A percentile compares a stretch with the other conserved stretches of the same genome.
Conservation (phyloP, 2,329 filamentous ascomycete genomes). For the Graphilbum ipis-grandicollis region DNA sequence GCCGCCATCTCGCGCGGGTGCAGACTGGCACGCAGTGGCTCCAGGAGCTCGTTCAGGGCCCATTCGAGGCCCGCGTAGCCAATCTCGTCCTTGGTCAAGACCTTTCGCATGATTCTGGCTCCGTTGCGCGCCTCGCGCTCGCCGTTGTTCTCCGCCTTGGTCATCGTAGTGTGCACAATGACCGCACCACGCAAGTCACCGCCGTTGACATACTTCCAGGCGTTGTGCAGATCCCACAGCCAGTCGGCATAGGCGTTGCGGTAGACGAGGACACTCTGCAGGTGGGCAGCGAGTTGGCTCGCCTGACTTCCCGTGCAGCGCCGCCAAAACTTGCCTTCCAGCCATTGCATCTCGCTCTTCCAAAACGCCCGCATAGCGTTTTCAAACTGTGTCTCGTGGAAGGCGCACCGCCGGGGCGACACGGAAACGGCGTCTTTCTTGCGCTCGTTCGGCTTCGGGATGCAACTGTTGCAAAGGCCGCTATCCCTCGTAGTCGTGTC, state of each 20-base stretch:
- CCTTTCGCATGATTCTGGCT: background rate
- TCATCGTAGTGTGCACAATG: background rate
- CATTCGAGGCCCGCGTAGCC: constrained; percentile 3
- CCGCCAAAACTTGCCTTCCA: background rate
- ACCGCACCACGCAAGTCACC: background rate
- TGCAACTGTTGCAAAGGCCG: too few species aligned
- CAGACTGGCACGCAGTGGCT: constrained; percentile 3
- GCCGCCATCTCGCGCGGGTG: constrained; percentile 7
- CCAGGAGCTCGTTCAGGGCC: constrained; percentile 4
- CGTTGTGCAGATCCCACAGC: constrained; percentile 5
- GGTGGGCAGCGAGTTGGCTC: too few species aligned
- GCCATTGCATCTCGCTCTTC: constrained; percentile 7
- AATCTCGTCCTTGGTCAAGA: background rate
- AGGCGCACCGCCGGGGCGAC: constrained; percentile 4
- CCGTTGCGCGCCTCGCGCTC: background rate
- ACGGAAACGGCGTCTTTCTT: too few species aligned
- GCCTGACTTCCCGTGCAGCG: background rate
- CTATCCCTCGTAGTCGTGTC: too few species aligned
- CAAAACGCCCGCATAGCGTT: constrained; percentile 1
- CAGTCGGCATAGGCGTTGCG: constrained; percentile 1
- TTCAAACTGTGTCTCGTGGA: constrained; percentile 5
- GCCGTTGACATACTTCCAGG: constrained; percentile 6
- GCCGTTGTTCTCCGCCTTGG: too few species aligned
- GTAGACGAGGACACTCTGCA: too few species aligned
- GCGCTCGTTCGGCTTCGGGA: too few species aligned